Evolutionary conservation across 2,329 filamentous ascomycete genomes (phyloP).

Genomic region (Nemania serpens): DNA sequence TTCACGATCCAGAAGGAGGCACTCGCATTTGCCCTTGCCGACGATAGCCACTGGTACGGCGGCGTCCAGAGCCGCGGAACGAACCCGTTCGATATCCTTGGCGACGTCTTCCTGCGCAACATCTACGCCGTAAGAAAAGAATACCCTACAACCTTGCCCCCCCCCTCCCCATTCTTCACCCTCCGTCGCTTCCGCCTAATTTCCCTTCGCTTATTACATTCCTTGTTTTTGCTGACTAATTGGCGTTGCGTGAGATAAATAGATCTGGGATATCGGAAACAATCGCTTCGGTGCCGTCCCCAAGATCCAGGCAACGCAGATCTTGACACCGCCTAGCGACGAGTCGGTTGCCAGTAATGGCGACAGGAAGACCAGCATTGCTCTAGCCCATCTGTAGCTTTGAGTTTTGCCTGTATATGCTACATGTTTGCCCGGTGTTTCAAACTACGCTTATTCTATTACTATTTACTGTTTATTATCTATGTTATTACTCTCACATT

Average conservation of each 20-base stretch:
- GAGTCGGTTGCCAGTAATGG: constrained; percentile 15
- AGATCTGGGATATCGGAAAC: constrained; percentile 68
- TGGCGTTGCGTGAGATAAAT: constrained; percentile 11
- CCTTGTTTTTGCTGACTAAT: constrained; percentile 8
- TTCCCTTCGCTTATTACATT: not conserved
- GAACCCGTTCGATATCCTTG: constrained; percentile 65
- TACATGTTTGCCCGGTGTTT: too few species aligned
- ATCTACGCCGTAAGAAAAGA: constrained; percentile 53
- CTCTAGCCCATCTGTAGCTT: constrained; percentile 12
- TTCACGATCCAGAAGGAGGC: constrained; percentile 67
- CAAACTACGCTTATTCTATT: too few species aligned
- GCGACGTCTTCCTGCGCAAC: constrained; percentile 66
- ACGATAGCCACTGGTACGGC: constrained; percentile 61
- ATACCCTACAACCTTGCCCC: too few species aligned
- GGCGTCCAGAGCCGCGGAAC: constrained; percentile 67
- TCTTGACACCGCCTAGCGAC: constrained; percentile 32
- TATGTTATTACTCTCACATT: too few species aligned
- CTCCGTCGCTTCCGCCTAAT: not conserved
- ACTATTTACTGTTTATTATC: too few species aligned
- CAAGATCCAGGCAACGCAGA: constrained; percentile 50
- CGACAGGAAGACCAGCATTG: constrained; percentile 22
- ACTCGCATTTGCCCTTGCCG: constrained; percentile 60
- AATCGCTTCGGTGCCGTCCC: constrained; percentile 64
- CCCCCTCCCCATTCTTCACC: not conserved
- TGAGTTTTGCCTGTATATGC: not conserved